These are phyloP conservation scores for Russula virescens DNA, from an alignment of 768 basidiomycete species.

Conservation along the genomic window DNA sequence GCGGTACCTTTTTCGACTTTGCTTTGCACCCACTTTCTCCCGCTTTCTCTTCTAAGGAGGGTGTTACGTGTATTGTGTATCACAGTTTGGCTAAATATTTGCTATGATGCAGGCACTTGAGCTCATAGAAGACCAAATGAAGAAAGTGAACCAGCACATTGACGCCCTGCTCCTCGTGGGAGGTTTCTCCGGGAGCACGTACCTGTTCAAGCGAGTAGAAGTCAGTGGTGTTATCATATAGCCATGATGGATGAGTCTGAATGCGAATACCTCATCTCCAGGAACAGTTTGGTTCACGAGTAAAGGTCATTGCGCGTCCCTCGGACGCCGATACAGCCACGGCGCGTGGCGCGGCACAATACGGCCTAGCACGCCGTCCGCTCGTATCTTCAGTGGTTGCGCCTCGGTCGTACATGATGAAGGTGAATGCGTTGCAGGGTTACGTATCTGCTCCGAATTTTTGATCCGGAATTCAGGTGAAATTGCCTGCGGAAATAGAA, in stretches of 20 bases:
- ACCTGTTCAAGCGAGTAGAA: constrained; percentile 74
- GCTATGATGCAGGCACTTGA: constrained; percentile 53
- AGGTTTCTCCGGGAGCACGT: constrained; percentile 83
- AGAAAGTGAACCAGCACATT: constrained; percentile 60
- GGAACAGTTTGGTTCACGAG: constrained; percentile 60
- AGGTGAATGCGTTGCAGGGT: constrained; percentile 38
- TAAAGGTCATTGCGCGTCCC: constrained; percentile 75
- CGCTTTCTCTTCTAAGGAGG: not conserved
- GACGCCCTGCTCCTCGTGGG: constrained; percentile 86
- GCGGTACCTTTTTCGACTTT: constrained; percentile 22
- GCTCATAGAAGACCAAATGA: constrained; percentile 71
- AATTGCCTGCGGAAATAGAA: constrained; percentile 81
- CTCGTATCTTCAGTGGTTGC: constrained; percentile 80
- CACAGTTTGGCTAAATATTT: not conserved
- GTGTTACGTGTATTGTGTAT: constrained; percentile 8
- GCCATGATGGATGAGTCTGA: constrained; percentile 7
- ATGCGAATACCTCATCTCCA: constrained; percentile 28
- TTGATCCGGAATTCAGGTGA: constrained; percentile 47
- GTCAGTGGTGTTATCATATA: constrained; percentile 35
- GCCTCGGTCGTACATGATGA: constrained; percentile 83
- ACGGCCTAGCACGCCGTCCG: constrained; percentile 69
- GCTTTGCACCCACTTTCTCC: not conserved
- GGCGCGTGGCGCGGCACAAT: constrained; percentile 80
- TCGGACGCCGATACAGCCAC: constrained; percentile 87
- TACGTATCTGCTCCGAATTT: not conserved